Base-by-base conservation (phyloP, 2,329 filamentous ascomycete genomes). In the Byssoonygena ceratinophila region DNA sequence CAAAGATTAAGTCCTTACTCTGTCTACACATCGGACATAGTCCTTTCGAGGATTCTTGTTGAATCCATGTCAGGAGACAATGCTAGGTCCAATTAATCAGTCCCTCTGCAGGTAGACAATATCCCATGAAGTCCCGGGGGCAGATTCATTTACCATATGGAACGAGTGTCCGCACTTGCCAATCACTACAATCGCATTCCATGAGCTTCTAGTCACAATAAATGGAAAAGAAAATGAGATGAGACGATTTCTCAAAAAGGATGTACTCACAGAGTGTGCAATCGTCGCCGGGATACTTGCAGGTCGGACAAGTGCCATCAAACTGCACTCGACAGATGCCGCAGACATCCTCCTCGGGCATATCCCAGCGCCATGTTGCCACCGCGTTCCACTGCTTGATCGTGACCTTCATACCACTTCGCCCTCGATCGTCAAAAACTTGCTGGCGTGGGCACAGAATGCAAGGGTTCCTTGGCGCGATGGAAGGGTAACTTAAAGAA, bases 241-340 rank as follows among this genome's bases (percentile, higher is more conserved):
- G 25, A 4, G 40, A 18, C 14, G 16, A 32, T 45, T 18, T 45
- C 4, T 8, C 1, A 50, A 16, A 32, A 46, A 11, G 40, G 20
- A 50, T 37, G 45, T 44, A 74, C 84, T 68, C 73, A 96, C 91
- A 77, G 55, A 98, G 76, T 54, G 86, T 86, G 71, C 92, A 98
- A 66, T 96, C 90, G 63, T 98, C 92, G 54, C 92, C 92, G 12
- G 92, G 92, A 66, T 89, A 97, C 76, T 94, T 95, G 82, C 92
- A 98, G 52, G 89, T 94, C 44, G 92, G 90, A 74, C 92, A 98
- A 23, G 92, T 97, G 55, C 90, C 91, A 68, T 98, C 92, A 66
- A 97, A 98, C 64, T 95, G 87, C 57, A 94, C 90, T 66, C 94
- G 91, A 71, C 92, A 98, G 72, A 98, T 98, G 62, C 92, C 92